Evolutionary conservation across 805 yeast genomes (phyloP), one percentile per base, ranked within the genome.

Genomic region (Zygotorulaspora danielsina): DNA sequence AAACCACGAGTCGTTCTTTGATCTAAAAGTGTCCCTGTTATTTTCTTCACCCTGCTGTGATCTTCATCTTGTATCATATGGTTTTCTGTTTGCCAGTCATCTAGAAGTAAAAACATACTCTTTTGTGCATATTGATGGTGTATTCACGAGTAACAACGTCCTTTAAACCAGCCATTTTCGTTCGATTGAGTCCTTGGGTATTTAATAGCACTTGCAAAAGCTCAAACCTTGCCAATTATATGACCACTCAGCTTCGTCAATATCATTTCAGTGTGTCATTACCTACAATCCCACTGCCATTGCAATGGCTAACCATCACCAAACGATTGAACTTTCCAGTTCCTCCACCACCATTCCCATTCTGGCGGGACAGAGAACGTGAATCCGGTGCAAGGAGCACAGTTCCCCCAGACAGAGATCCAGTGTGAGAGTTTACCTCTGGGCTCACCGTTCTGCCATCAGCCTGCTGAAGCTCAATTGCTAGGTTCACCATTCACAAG

Each of bases 131-230:
- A 87, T 93, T 90, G 76, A 93, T 89, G 82, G 98, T 93, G 87
- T 93, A 93, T 79, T 93, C 99, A 76, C 99, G 95, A 73, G 98
- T 85, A 75, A 93, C 97, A 75, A 88, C 96, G 89, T 93, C 97
- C 78, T 85, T 84, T 72, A 88, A 78, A 75, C 70, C 70, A 59
- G 74, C 71, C 74, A 70, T 70, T 58, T 60, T 62, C 39, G 39
- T 38, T 44, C 42, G 39, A 36, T 41, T 41, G 44, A 41, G 40
- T 41, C 31, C 44, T 41, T 35, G 31, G 34, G 39, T 34, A 31
- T 30, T 39, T 27, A 34, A 9, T 19, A 35, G 13, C 32, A 28
- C 27, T 39, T 18, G 15, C 27, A 21, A 39, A 27, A 20, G 18
- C 16, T 6, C 25, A 16, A 9, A 19, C 11, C 13, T 12, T 9